Conservation (phyloP, 768 basidiomycete species). For the Boletus fagicola region DNA sequence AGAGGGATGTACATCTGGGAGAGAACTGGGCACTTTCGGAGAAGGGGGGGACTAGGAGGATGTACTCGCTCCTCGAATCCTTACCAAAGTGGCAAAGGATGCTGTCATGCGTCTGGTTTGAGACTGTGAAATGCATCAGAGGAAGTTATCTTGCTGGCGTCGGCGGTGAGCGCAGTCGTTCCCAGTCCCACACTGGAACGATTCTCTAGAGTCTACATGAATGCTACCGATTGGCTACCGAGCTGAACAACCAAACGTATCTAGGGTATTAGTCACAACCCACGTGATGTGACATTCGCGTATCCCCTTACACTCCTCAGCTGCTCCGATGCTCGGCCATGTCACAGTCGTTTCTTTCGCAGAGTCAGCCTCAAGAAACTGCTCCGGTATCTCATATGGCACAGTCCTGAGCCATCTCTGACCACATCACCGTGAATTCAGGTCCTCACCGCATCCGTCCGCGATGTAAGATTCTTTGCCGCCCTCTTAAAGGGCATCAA, state of each 20-base stretch:
- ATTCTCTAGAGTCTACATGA: no score
- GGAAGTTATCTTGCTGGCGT: not conserved
- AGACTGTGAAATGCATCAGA: conserved; percentile 32
- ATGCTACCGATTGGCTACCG: no score
- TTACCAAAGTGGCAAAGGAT: conserved; percentile 23
- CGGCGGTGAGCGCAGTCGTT: not conserved
- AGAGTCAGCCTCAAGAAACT: conserved; percentile 22
- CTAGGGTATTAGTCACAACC: no score
- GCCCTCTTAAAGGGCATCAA: conserved; percentile 78
- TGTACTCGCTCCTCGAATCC: not conserved
- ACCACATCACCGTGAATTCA: conserved; percentile 14
- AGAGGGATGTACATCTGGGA: conserved; percentile 16
- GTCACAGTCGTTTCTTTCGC: conserved; percentile 20
- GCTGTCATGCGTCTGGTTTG: conserved; percentile 36
- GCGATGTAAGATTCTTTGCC: conserved; percentile 81
- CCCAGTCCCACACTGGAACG: no score
- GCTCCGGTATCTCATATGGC: conserved; percentile 19
- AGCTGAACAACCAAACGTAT: no score
- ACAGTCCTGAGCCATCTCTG: not conserved
- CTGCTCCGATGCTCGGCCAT: conserved; percentile 2
- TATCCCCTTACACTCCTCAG: not conserved
- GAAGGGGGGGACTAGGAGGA: conserved; percentile 23
- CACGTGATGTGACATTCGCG: conserved; percentile 17
- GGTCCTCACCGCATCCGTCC: conserved; percentile 69
- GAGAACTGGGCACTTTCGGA: conserved; percentile 25